phyloP scores from a whole-genome alignment of 139 green algal species.

The Volvox africanus region DNA sequence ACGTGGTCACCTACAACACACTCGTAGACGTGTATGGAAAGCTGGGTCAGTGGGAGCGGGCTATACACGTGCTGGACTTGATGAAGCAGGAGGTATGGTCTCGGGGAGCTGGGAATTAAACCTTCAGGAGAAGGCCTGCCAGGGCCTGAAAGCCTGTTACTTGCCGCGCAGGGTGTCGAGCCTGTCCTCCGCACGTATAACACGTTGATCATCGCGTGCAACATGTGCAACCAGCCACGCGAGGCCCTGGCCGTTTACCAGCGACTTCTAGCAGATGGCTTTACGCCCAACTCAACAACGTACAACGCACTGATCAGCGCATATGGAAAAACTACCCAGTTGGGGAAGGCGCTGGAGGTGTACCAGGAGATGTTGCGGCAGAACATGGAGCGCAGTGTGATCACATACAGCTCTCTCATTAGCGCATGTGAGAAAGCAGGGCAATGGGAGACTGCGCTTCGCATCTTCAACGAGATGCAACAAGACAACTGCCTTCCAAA shows the following conservation, averaged over 20 bases:
- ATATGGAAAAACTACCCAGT: slow-evolving; percentile 72
- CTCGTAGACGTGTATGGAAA: slow-evolving; percentile 82
- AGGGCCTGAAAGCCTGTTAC: too few species aligned
- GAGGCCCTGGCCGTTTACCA: slow-evolving; percentile 76
- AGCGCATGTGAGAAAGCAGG: slow-evolving; percentile 84
- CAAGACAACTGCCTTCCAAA: slow-evolving; percentile 81
- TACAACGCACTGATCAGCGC: slow-evolving; percentile 83
- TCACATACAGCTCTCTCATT: slow-evolving; percentile 89
- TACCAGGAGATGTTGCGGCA: slow-evolving; percentile 77
- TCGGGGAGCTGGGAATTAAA: not conserved
- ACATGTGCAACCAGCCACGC: slow-evolving; percentile 85
- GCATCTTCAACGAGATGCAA: slow-evolving; percentile 90
- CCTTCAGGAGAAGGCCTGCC: too few species aligned
- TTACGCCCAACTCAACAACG: slow-evolving; percentile 77
- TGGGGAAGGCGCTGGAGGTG: slow-evolving; percentile 72
- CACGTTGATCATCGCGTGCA: slow-evolving; percentile 90
- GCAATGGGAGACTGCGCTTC: slow-evolving; percentile 84
- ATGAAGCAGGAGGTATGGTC: slow-evolving; percentile 63
- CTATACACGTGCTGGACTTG: slow-evolving; percentile 64
- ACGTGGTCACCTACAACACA: slow-evolving; percentile 79
- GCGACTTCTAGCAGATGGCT: slow-evolving; percentile 67
- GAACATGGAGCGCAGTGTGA: slow-evolving; percentile 77
- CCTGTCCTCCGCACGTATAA: slow-evolving; percentile 90
- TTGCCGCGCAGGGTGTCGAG: slow-evolving; percentile 70
- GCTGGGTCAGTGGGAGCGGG: slow-evolving; percentile 78